Evolutionary conservation across 805 yeast genomes (phyloP).

Genomic region (Sugiyamaella mastotermitis): DNA sequence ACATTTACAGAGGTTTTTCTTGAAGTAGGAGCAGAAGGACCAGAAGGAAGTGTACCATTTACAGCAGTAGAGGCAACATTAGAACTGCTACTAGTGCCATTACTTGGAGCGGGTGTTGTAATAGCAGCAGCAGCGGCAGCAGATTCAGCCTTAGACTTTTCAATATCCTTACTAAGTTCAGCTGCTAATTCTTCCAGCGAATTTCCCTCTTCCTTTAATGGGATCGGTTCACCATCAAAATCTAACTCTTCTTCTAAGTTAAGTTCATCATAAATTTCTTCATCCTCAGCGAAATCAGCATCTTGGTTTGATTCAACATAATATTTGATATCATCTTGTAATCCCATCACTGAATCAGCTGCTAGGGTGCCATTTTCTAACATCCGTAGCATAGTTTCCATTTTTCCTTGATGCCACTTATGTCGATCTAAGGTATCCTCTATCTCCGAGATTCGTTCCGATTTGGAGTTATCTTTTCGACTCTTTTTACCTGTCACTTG

Average conservation of each 20-base stretch:
- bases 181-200: constrained; percentile 33
- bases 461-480: constrained; percentile 51
- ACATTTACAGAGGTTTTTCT: constrained; percentile 11
- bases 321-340: constrained; percentile 85
- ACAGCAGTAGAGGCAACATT: constrained; percentile 44
- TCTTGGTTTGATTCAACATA: constrained; percentile 92
- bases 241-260: constrained; percentile 57
- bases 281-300: constrained; percentile 89
- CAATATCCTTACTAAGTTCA: constrained; percentile 28
- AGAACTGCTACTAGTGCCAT: constrained; percentile 36
- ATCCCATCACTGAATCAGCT: constrained; percentile 66
- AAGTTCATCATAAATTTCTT: constrained; percentile 82
- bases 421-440: constrained; percentile 65
- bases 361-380: constrained; percentile 77
- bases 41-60: constrained; percentile 17
- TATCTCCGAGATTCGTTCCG: constrained; percentile 54
- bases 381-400: constrained; percentile 71
- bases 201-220: constrained; percentile 25
- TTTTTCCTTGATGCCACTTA: constrained; percentile 66
- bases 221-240: constrained; percentile 25
- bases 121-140: constrained; percentile 13
- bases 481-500: constrained; percentile 50
- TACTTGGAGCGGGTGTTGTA: constrained; percentile 18
- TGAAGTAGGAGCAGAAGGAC: constrained; percentile 20
- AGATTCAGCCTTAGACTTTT: constrained; percentile 29